These are phyloP conservation scores for Phytopythium boreale DNA, from an alignment of 352 stramenopile species.

Conservation along the genomic window DNA sequence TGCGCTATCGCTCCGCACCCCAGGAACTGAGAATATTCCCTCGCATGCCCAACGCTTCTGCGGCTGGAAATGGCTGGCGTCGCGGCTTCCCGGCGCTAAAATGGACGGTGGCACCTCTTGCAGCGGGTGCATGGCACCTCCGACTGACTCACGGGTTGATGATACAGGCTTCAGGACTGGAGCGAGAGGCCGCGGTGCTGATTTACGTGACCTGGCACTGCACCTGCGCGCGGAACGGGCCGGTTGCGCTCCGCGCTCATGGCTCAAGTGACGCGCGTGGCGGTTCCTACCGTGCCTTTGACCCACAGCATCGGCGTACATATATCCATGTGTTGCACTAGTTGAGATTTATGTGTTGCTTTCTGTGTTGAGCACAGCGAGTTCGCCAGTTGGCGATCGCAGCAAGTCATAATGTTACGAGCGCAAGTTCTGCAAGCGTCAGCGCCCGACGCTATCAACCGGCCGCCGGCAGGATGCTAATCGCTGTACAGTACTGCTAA, in stretches of 20 bases:
- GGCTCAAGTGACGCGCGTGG: not conserved
- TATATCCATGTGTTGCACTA: not conserved
- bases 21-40: not conserved
- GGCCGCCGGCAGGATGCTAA: too few relatives aligned
- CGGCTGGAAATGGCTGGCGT: not conserved
- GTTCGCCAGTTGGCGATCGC: not conserved
- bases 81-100: too few relatives aligned
- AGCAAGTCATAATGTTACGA: not conserved
- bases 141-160: not conserved
- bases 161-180: not conserved
- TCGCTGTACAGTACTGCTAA: not conserved
- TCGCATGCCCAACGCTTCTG: not conserved
- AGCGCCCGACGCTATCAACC: too few relatives aligned
- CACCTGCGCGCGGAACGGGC: constrained; percentile 5
- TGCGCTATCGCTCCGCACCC: too few relatives aligned
- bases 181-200: not conserved
- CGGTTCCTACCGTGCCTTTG: not conserved
- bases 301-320: not conserved
- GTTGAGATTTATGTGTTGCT: not conserved
- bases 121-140: not conserved
- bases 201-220: constrained; percentile 5
- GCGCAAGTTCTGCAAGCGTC: not conserved
- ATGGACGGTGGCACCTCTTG: not conserved
- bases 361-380: not conserved
- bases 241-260: not conserved